phyloP scores from a whole-genome alignment of 2,329 filamentous ascomycete species.

The Microdochium trichocladiopsis region DNA sequence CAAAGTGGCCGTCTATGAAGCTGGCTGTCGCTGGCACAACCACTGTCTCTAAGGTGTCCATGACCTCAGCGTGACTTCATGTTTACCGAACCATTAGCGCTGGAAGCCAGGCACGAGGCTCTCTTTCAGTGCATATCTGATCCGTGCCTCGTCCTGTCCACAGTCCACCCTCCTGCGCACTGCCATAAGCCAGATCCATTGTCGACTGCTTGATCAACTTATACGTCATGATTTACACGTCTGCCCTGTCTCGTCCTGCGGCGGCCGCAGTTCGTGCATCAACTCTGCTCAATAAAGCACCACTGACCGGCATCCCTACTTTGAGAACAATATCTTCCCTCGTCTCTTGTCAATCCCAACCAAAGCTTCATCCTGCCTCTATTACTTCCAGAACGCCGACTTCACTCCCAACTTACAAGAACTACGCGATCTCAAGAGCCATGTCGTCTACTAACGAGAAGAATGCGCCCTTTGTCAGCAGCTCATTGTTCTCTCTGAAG shows the following conservation, averaged over 20 bases:
- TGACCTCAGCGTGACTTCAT: neutral
- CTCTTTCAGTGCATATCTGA: too few species aligned
- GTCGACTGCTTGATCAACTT: too few species aligned
- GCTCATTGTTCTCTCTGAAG: conserved; percentile 32
- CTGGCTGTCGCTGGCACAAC: too few species aligned
- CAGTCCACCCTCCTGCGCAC: neutral
- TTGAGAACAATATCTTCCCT: neutral
- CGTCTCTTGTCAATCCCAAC: neutral
- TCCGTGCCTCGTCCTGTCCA: too few species aligned
- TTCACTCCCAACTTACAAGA: neutral
- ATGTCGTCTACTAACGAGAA: conserved; percentile 9
- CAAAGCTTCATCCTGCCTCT: neutral
- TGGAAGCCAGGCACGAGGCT: too few species aligned
- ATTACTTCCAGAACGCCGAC: neutral
- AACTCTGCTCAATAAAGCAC: neutral
- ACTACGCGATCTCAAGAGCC: neutral
- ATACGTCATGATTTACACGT: neutral
- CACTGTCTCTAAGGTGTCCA: neutral
- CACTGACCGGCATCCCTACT: neutral
- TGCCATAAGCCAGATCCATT: neutral
- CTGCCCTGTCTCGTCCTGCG: neutral
- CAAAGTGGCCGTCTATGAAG: too few species aligned
- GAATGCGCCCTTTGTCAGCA: conserved; percentile 22
- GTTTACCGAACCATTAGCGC: neutral
- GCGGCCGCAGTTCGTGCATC: neutral